Evolutionary conservation across 2,329 filamentous ascomycete genomes (phyloP), one percentile per base, ranked within the genome.

Genomic region (Aspergillus intermedius): DNA sequence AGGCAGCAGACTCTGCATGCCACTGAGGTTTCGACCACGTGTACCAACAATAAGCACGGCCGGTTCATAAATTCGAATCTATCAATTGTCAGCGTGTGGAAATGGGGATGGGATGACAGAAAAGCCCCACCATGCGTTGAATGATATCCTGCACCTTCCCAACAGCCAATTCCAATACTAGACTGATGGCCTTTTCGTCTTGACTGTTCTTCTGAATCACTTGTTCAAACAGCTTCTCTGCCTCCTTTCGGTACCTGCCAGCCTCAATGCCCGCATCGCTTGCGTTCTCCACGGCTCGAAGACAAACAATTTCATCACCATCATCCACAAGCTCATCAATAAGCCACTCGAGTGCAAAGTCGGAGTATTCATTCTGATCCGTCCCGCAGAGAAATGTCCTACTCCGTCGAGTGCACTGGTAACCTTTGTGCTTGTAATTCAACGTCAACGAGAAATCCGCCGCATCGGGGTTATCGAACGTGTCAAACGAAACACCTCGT

Each of bases 41-140:
- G 91, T 95, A 40, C 91, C 91, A 13, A 96, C 91, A 23, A 96
- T 86, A 19, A 96, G 79, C 73, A 95, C 91, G 2, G 88, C 88
- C 3, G 91, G 91, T 63, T 95, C 87, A 67, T 96, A 91, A 52
- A 95, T 85, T 60, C 88, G 84, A 57, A 96, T 95, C 89, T 94
- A 34, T 4, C 41, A 19, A 47, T 12, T 43, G 10, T 59, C 37
- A 64, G 57, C 47, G 15, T 41, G 28, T 34, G 28, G 2, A 6
- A 13, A 23, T 17, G 19, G 35, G 25, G 12, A 30, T 30, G 25
- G 21, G 21, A 22, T 4, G 21, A 22, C 5, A 13, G 40, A 55
- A 46, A 44, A 45, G 45, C 42, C 82, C 56, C 74, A 94, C 89
- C 80, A 95, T 83, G 62, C 88, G 84, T 62, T 95, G 89, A 55